A percentile compares a stretch with the other conserved stretches of the same genome.
Conservation (phyloP, 148 eudicot species). For the Amaranthus cruentus region DNA sequence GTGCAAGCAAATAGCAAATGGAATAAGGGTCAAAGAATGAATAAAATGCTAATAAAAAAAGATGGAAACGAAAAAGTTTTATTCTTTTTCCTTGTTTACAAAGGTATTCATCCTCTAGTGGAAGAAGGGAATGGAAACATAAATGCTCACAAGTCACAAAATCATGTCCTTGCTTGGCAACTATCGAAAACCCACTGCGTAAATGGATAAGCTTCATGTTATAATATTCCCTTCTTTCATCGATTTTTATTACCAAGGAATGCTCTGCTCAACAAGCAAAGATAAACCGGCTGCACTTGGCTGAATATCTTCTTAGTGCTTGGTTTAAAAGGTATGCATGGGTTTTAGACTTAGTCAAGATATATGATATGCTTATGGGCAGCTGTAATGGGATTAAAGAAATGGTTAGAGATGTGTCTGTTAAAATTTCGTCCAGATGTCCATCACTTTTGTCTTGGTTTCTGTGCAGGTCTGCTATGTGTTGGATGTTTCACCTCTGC, state of each 20-base stretch:
- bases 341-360: constrained; percentile 18
- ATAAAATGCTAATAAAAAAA: not conserved
- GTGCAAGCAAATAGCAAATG: not conserved
- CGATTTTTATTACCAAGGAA: constrained; percentile 23
- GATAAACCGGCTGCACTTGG: constrained; percentile 31
- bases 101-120: not conserved
- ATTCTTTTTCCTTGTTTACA: not conserved
- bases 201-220: constrained; percentile 15
- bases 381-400: constrained; percentile 17
- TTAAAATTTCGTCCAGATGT: constrained; percentile 47
- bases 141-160: not conserved
- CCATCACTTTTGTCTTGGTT: constrained; percentile 86
- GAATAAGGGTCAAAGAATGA: not conserved
- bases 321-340: constrained; percentile 44
- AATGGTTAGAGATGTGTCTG: constrained; percentile 22
- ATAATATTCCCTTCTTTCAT: constrained; percentile 8
- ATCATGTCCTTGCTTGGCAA: not conserved
- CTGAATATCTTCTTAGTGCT: constrained; percentile 26
- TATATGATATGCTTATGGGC: constrained; percentile 13
- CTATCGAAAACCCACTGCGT: not conserved
- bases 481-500: constrained; percentile 65
- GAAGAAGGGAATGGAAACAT: not conserved
- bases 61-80: not conserved
- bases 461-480: constrained; percentile 89
- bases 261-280: constrained; percentile 40